Evolutionary conservation across 73 alveolate species (phyloP).

Genomic region (Uronychia binucleata): DNA sequence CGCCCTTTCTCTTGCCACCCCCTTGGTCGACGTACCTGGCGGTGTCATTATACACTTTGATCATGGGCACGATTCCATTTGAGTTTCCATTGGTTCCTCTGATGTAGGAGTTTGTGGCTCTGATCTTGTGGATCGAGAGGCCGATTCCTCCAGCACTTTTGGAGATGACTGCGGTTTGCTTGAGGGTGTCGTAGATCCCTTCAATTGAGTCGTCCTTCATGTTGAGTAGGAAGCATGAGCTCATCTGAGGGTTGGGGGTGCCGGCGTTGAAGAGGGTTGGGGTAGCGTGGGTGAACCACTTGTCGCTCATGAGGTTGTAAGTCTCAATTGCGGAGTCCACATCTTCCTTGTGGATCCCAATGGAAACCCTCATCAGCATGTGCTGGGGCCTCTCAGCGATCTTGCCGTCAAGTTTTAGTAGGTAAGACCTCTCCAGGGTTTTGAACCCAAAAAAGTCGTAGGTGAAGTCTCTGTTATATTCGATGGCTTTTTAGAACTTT

Average conservation of each 20-base stretch:
- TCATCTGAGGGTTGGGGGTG: slow-evolving; percentile 93
- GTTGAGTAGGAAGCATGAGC: slow-evolving; percentile 82
- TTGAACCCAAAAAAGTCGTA: slow-evolving; percentile 97
- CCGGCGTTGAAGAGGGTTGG: slow-evolving; percentile 97
- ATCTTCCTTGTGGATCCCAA: slow-evolving; percentile 72
- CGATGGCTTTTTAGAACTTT: slow-evolving; percentile 65
- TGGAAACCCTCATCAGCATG: slow-evolving; percentile 79
- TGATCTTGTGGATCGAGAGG: slow-evolving; percentile 83
- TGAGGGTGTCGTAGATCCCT: slow-evolving; percentile 91
- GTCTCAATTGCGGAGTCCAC: slow-evolving; percentile 70
- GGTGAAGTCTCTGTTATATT: slow-evolving; percentile 82
- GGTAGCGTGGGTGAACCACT: slow-evolving; percentile 95
- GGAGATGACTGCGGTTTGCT: slow-evolving; percentile 88
- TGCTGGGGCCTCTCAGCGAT: slow-evolving; percentile 92
- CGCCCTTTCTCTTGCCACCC: slow-evolving; percentile 98
- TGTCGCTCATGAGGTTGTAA: slow-evolving; percentile 79
- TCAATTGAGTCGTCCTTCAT: slow-evolving; percentile 93
- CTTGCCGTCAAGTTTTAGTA: slow-evolving; percentile 71
- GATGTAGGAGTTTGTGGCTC: slow-evolving; percentile 90
- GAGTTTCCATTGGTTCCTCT: slow-evolving; percentile 94
- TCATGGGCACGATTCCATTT: slow-evolving; percentile 97
- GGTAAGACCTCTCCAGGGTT: slow-evolving; percentile 93
- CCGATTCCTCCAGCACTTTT: slow-evolving; percentile 98
- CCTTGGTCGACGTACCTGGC: slow-evolving; percentile 97
- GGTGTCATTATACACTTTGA: slow-evolving; percentile 94